Evolutionary conservation across 805 yeast genomes (phyloP).

Genomic region (Starmerella asiatica): DNA sequence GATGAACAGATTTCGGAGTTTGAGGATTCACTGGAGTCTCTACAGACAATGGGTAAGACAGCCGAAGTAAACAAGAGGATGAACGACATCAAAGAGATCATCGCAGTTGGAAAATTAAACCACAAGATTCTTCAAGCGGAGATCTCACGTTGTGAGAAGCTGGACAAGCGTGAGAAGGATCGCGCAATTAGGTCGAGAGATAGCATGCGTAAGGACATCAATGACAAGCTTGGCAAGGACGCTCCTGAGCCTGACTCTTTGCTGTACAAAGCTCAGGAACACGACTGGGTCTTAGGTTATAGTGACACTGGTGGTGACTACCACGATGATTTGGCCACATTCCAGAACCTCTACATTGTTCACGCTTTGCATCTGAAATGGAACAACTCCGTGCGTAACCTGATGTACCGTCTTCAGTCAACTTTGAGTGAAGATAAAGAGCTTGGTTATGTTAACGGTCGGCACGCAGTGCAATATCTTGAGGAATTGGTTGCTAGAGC

Average conservation of each 20-base stretch:
- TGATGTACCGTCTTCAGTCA: slow-evolving; percentile 46
- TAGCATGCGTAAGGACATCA: neutral
- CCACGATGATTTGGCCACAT: slow-evolving; percentile 21
- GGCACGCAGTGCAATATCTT: slow-evolving; percentile 38
- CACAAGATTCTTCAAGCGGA: slow-evolving; percentile 3
- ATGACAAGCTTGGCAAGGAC: neutral
- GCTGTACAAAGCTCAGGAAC: neutral
- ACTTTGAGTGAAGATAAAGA: slow-evolving; percentile 36
- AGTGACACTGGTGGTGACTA: neutral
- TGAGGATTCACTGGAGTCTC: slow-evolving; percentile 25
- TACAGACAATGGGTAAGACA: slow-evolving; percentile 13
- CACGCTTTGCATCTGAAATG: slow-evolving; percentile 66
- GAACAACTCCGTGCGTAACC: slow-evolving; percentile 57
- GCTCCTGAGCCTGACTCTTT: neutral
- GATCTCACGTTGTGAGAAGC: neutral
- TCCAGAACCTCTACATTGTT: slow-evolving; percentile 56
- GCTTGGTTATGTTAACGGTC: slow-evolving; percentile 32
- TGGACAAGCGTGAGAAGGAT: neutral
- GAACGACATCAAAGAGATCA: slow-evolving; percentile 3
- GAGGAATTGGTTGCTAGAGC: slow-evolving; percentile 37
- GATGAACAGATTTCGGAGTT: slow-evolving; percentile 24
- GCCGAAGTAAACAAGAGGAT: slow-evolving; percentile 1
- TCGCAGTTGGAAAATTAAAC: slow-evolving; percentile 6
- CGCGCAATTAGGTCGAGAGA: neutral
- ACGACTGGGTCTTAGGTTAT: neutral